Conservation (phyloP, 2,329 filamentous ascomycete species). For the Hymenotorrendiella dingleyae region DNA sequence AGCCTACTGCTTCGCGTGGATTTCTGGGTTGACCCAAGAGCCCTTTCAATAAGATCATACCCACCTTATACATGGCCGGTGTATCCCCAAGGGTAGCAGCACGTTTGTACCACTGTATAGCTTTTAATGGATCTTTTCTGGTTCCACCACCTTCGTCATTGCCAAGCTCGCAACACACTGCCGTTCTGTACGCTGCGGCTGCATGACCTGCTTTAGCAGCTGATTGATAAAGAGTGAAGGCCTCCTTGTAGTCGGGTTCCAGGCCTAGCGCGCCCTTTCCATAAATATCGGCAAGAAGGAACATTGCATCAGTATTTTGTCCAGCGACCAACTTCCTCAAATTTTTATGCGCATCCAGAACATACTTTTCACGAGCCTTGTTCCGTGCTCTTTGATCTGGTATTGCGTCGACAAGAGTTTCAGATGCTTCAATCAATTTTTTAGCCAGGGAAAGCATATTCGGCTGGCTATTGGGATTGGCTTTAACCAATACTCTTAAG, state of each 20-base stretch:
- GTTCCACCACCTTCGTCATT: slow-evolving; percentile 92
- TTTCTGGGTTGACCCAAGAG: slow-evolving; percentile 82
- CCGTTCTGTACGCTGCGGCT: slow-evolving; percentile 85
- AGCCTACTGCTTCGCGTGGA: slow-evolving; percentile 77
- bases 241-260: slow-evolving; percentile 81
- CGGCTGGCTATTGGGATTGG: slow-evolving; percentile 65
- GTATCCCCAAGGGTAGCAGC: slow-evolving; percentile 85
- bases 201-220: slow-evolving; percentile 86
- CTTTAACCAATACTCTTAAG: slow-evolving; percentile 62
- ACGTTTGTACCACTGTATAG: slow-evolving; percentile 96
- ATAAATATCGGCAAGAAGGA: slow-evolving; percentile 84
- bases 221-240: slow-evolving; percentile 87
- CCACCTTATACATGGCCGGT: slow-evolving; percentile 96
- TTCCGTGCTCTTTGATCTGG: slow-evolving; percentile 66
- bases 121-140: slow-evolving; percentile 82
- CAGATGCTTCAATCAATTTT: slow-evolving; percentile 78
- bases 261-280: slow-evolving; percentile 75
- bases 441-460: slow-evolving; percentile 71
- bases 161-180: slow-evolving; percentile 95
- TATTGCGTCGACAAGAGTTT: slow-evolving; percentile 59
- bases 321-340: slow-evolving; percentile 77
- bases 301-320: slow-evolving; percentile 82
- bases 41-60: slow-evolving; percentile 91
- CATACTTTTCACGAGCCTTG: slow-evolving; percentile 75
- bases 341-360: slow-evolving; percentile 81